Conservation (phyloP, 495 filamentous ascomycete species). For the Xylaria castorea region DNA sequence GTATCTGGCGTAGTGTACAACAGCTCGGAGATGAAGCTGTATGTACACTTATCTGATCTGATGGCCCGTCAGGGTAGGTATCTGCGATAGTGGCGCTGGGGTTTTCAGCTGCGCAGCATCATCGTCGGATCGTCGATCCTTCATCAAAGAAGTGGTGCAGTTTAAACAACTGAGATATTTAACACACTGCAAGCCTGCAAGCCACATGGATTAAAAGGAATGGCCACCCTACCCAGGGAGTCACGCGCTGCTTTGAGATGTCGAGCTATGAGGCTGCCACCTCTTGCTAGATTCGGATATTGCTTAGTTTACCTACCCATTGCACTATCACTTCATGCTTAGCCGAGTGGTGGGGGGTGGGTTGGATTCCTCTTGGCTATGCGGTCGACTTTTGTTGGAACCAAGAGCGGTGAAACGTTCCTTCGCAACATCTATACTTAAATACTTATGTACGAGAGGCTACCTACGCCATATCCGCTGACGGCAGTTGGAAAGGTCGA, state of each 20-base stretch:
- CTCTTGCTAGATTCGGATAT: background rate
- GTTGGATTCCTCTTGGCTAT: constrained; percentile 13
- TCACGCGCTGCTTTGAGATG: constrained; percentile 7
- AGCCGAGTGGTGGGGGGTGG: constrained; percentile 5
- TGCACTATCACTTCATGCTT: constrained; percentile 3
- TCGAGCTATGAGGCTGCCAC: background rate
- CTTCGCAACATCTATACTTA: too few species aligned
- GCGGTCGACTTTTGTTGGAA: background rate
- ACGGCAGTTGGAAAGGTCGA: background rate
- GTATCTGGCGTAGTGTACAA: background rate
- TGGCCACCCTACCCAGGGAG: background rate
- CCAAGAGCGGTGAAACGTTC: constrained; percentile 17
- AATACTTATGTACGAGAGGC: background rate
- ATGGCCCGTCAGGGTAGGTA: background rate
- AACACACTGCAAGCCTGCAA: constrained; percentile 9
- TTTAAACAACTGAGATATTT: constrained; percentile 3
- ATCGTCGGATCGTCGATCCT: constrained; percentile 1
- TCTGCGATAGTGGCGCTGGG: background rate
- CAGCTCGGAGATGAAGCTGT: background rate
- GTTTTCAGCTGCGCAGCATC: constrained; percentile 23
- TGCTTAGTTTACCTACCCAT: background rate
- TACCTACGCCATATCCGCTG: background rate
- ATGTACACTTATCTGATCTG: too few species aligned
- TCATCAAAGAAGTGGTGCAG: background rate
- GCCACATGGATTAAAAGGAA: background rate